phyloP scores from a whole-genome alignment of 306 rosid species.

The Fragaria nilgerrensis region DNA sequence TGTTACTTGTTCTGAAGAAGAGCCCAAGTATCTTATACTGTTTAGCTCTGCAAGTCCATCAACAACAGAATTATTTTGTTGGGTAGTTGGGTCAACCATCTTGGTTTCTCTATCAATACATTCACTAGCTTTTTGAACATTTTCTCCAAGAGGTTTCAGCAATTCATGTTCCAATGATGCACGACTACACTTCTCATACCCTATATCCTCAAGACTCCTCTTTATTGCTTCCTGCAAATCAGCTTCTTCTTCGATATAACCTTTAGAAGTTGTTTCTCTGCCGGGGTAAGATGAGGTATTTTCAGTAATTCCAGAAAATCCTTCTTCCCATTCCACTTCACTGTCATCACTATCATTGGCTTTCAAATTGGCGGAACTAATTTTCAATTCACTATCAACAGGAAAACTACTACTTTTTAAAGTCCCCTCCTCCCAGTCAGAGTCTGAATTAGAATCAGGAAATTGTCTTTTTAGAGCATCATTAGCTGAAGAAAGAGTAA shows the following conservation, averaged over 20 bases:
- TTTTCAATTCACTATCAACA: constrained; percentile 29
- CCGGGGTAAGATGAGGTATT: constrained; percentile 28
- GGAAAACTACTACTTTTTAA: constrained; percentile 28
- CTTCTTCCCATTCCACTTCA: constrained; percentile 90
- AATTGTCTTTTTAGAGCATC: constrained; percentile 29
- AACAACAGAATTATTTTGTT: constrained; percentile 29
- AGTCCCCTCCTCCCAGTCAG: constrained; percentile 70
- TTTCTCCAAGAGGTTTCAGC: constrained; percentile 28
- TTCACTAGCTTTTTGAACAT: constrained; percentile 23
- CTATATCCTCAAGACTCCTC: constrained; percentile 69
- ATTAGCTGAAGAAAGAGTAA: constrained; percentile 31
- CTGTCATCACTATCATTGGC: constrained; percentile 44
- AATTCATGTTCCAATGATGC: constrained; percentile 28
- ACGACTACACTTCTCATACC: constrained; percentile 24
- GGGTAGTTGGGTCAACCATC: constrained; percentile 20
- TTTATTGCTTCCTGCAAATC: constrained; percentile 81
- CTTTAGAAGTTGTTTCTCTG: constrained; percentile 50
- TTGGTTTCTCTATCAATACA: constrained; percentile 21
- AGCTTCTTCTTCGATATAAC: constrained; percentile 72
- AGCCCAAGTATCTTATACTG: constrained; percentile 14
- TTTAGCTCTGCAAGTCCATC: constrained; percentile 34
- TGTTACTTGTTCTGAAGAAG: constrained; percentile 35
- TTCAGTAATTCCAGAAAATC: constrained; percentile 45
- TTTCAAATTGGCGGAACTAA: constrained; percentile 21
- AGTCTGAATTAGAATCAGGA: constrained; percentile 51